Evolutionary conservation across 2,329 filamentous ascomycete genomes (phyloP).

Genomic region (Macrophomina pseudophaseolina): DNA sequence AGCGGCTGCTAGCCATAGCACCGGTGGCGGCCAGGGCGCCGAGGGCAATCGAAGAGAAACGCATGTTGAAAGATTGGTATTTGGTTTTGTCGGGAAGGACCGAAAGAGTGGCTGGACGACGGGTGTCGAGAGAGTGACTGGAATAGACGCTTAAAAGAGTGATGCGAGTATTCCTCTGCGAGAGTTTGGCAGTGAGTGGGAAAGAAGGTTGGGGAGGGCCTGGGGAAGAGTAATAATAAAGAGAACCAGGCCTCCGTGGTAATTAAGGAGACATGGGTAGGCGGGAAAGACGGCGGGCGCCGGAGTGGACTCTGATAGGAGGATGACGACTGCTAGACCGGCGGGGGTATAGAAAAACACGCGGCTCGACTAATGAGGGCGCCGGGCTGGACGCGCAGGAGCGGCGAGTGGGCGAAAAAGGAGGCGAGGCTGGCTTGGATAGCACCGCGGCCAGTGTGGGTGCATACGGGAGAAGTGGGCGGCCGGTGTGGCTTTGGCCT

Average conservation of each 20-base stretch:
- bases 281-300: slow-evolving; percentile 22
- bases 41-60: slow-evolving; percentile 25
- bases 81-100: slow-evolving; percentile 13
- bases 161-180: slow-evolving; percentile 25
- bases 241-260: slow-evolving; percentile 13
- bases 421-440: slow-evolving; percentile 14
- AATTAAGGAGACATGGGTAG: slow-evolving; percentile 24
- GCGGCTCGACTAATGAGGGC: slow-evolving; percentile 25
- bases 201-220: background rate
- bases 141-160: slow-evolving; percentile 27
- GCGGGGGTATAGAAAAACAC: slow-evolving; percentile 18
- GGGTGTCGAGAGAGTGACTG: slow-evolving; percentile 26
- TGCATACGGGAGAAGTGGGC: slow-evolving; percentile 21
- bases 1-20: slow-evolving; percentile 24
- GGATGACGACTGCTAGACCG: slow-evolving; percentile 26
- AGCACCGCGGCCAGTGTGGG: slow-evolving; percentile 25
- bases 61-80: slow-evolving; percentile 22
- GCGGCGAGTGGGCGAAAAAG: slow-evolving; percentile 23
- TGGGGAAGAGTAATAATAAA: slow-evolving; percentile 25
- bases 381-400: slow-evolving; percentile 1
- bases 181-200: slow-evolving; percentile 9
- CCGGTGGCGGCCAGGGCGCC: slow-evolving; percentile 24
- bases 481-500: slow-evolving; percentile 18
- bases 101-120: slow-evolving; percentile 25
- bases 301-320: slow-evolving; percentile 4